These are phyloP conservation scores for Epichloe festucae DNA, from an alignment of 2,329 filamentous ascomycete species.

Conservation along the genomic window DNA sequence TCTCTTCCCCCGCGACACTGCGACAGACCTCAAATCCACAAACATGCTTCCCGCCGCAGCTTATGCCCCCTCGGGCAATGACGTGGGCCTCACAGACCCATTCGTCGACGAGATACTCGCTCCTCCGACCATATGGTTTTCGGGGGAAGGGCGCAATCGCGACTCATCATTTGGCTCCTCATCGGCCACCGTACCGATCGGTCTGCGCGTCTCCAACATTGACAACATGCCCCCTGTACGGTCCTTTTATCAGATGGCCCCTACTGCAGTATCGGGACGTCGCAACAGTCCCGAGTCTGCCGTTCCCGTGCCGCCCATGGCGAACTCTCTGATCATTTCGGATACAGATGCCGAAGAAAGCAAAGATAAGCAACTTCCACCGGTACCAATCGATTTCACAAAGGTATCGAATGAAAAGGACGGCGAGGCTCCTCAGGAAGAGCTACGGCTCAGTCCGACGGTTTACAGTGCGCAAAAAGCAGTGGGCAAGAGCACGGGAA, in stretches of 20 bases:
- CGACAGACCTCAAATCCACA: slow-evolving; percentile 14
- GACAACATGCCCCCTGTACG: slow-evolving; percentile 30
- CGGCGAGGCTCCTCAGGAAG: slow-evolving; percentile 6
- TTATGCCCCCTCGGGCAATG: slow-evolving; percentile 4
- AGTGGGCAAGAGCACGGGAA: not conserved
- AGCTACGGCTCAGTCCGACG: slow-evolving; percentile 34
- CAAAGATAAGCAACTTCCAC: slow-evolving; percentile 16
- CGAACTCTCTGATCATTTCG: not conserved
- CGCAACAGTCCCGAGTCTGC: not conserved
- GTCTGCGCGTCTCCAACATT: slow-evolving; percentile 51
- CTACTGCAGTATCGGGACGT: not conserved
- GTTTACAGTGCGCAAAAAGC: slow-evolving; percentile 33
- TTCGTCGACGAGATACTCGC: slow-evolving; percentile 19
- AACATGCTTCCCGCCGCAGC: slow-evolving; percentile 25
- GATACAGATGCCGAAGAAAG: not conserved
- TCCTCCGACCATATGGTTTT: slow-evolving; percentile 28
- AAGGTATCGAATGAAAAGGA: slow-evolving; percentile 5
- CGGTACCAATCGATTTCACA: slow-evolving; percentile 17
- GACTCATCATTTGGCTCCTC: slow-evolving; percentile 53
- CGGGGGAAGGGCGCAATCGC: slow-evolving; percentile 29
- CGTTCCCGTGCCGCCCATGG: not conserved
- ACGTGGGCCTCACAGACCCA: not conserved
- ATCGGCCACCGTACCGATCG: slow-evolving; percentile 59
- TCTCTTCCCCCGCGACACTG: slow-evolving; percentile 9
- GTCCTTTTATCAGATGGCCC: slow-evolving; percentile 6